Percentiles rank a stretch among this genome's conserved stretches.
These are phyloP conservation scores for Aspergillus vadensis DNA, from an alignment of 2,329 filamentous ascomycete species.

Conservation along the genomic window DNA sequence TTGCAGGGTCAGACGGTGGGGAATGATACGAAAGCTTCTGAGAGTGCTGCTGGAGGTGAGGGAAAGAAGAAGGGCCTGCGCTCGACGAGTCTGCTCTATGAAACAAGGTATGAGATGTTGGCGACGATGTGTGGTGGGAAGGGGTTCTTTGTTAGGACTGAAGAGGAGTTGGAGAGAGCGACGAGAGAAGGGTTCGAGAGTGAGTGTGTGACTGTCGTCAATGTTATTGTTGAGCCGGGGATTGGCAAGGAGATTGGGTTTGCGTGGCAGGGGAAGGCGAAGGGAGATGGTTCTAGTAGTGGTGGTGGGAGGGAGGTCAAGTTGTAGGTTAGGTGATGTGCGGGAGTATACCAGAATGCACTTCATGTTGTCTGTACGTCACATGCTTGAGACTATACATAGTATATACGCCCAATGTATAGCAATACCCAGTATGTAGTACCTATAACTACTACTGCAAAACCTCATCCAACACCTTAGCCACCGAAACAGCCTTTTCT, in stretches of 20 bases:
- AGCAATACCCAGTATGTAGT: neutral
- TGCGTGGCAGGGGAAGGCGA: slow-evolving; percentile 35
- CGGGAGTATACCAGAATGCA: neutral
- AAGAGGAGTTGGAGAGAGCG: slow-evolving; percentile 55
- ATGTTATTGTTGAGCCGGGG: slow-evolving; percentile 58
- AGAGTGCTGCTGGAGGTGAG: too few relatives aligned
- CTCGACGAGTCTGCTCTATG: slow-evolving; percentile 55
- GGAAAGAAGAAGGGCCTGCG: slow-evolving; percentile 42
- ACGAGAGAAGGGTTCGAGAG: slow-evolving; percentile 53
- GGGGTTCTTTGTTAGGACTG: slow-evolving; percentile 54
- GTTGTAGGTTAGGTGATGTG: slow-evolving; percentile 20
- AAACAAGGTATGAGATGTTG: slow-evolving; percentile 58
- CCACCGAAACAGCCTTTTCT: slow-evolving; percentile 35
- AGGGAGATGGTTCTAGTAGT: too few relatives aligned
- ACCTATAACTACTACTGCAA: neutral
- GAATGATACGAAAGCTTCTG: slow-evolving; percentile 27
- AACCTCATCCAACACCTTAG: slow-evolving; percentile 33
- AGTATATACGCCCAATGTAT: too few relatives aligned
- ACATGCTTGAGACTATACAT: too few relatives aligned
- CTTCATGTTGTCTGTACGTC: too few relatives aligned
- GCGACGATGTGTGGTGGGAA: slow-evolving; percentile 58
- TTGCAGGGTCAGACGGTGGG: slow-evolving; percentile 46
- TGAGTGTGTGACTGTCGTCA: slow-evolving; percentile 54
- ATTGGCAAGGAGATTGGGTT: slow-evolving; percentile 45
- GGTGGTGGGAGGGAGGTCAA: slow-evolving; percentile 21